These are phyloP conservation scores for Saturnispora bothae DNA, from an alignment of 805 yeast species.

Conservation along the genomic window DNA sequence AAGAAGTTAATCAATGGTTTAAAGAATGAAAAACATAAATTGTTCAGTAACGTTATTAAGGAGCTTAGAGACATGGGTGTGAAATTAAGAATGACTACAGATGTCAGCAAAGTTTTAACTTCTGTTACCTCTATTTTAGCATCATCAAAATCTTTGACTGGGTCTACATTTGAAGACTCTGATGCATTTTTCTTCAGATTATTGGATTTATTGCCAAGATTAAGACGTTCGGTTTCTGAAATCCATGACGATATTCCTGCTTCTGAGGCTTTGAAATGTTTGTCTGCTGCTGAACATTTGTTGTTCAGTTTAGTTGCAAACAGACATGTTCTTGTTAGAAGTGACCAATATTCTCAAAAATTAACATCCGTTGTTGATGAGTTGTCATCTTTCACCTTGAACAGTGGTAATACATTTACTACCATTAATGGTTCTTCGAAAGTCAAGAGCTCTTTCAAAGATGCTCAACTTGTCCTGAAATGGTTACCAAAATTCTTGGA, in stretches of 20 bases:
- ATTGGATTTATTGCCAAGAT: slow-evolving; percentile 70
- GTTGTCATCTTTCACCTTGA: neutral
- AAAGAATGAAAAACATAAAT: slow-evolving; percentile 69
- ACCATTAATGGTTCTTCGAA: neutral
- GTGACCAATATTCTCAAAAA: slow-evolving; percentile 14
- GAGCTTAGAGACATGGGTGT: slow-evolving; percentile 73
- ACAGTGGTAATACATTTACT: neutral
- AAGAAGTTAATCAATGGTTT: slow-evolving; percentile 62
- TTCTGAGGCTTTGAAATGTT: slow-evolving; percentile 61
- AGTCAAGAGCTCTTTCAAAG: neutral
- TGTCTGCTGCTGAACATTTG: slow-evolving; percentile 67
- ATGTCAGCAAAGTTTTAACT: slow-evolving; percentile 51
- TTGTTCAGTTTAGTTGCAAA: slow-evolving; percentile 45
- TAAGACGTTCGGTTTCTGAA: slow-evolving; percentile 52
- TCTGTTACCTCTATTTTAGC: slow-evolving; percentile 56
- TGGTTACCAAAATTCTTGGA: slow-evolving; percentile 32
- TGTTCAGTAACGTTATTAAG: slow-evolving; percentile 66
- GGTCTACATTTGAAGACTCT: slow-evolving; percentile 24
- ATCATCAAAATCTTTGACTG: slow-evolving; percentile 36
- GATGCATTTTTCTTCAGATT: slow-evolving; percentile 57
- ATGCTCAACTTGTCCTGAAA: slow-evolving; percentile 8
- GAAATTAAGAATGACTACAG: slow-evolving; percentile 52
- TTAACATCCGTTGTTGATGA: slow-evolving; percentile 7
- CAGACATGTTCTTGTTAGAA: slow-evolving; percentile 37
- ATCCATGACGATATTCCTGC: slow-evolving; percentile 68